Evolutionary conservation across 495 filamentous ascomycete species (phyloP).

Genomic region (Parathielavia hyrcaniae): DNA sequence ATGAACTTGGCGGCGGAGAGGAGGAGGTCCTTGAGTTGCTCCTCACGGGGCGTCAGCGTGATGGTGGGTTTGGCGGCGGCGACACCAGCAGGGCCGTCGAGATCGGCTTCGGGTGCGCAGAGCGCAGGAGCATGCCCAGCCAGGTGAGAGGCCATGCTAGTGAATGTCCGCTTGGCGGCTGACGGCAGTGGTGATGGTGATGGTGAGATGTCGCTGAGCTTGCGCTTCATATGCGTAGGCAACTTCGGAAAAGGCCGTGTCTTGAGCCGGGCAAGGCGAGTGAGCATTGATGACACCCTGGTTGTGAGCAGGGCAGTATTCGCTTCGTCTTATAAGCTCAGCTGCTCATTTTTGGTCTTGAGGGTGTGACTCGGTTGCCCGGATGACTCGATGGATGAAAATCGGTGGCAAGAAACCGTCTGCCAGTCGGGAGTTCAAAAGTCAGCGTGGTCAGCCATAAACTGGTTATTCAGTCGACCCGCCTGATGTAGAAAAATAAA

Average conservation of each 20-base stretch:
- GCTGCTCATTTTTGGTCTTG: neutral
- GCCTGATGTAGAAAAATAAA: neutral
- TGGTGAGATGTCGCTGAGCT: constrained; percentile 14
- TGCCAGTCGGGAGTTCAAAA: neutral
- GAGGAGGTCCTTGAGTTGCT: constrained; percentile 61
- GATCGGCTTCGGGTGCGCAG: neutral
- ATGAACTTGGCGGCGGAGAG: constrained; percentile 69
- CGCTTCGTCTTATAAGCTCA: neutral
- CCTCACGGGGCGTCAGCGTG: constrained; percentile 58
- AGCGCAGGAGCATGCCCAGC: neutral
- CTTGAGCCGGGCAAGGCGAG: constrained; percentile 3
- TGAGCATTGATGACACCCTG: constrained; percentile 10
- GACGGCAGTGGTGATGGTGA: neutral
- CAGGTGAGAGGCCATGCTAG: neutral
- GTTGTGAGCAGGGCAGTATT: neutral
- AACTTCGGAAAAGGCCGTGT: neutral
- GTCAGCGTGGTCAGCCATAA: neutral
- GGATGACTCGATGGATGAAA: constrained; percentile 1
- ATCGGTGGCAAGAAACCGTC: neutral
- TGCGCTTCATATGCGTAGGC: constrained; percentile 24
- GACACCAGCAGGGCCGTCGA: too few species aligned
- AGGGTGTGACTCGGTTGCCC: neutral
- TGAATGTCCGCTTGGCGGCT: neutral
- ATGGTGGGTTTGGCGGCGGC: constrained; percentile 16
- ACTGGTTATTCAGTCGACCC: neutral